Base-by-base conservation (phyloP, 495 filamentous ascomycete species). In the Cercophora scortea region DNA sequence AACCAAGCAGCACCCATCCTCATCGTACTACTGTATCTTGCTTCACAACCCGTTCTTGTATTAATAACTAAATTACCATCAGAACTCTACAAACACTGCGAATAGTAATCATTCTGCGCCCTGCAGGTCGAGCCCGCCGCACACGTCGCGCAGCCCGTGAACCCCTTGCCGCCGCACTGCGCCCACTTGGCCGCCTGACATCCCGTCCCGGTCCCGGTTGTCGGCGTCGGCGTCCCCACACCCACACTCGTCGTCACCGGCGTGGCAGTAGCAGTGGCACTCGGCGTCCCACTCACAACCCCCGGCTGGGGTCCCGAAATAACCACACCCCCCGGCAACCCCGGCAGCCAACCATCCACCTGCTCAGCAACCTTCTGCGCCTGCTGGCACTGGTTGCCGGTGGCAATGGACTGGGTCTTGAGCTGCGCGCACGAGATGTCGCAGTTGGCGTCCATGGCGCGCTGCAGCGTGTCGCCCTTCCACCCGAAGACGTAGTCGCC, bases 331-430 rank as follows among this genome's bases (percentile, higher is more conserved):
- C 50, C 56, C n/a, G 59, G 56, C 25, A 56, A 34, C 46, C n/a
- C n/a, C n/a, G n/a, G n/a, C n/a, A n/a, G n/a, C n/a, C 67, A 71
- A 13, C 69, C 68, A 48, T 72, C 63, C 16, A 73, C 63, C n/a
- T 62, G 25, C 58, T 74, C 71, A 19, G 58, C 47, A 0, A 74
- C 70, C 9, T 41, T 43, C 8, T 59, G 47, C 52, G 60, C 51
- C 42, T 59, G 51, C 6, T 32, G 51, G 59, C 71, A 74, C 59
- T 68, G 54, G 40, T 73, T 74, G 0, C 48, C 63, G 39, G 57
- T 41, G 16, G 55, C 49, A 53, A 74, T 68, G 51, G 50, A 56
- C 60, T 69, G 67, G 34, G 61, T 52, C 63, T 60, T 53, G 45
- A 71, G 59, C 19, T 60, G 50, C 11, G 56, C 55, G 52, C 66